A percentile compares a stretch with the other conserved stretches of the same genome.
phyloP scores from a whole-genome alignment of 2,329 filamentous ascomycete genomes.

The Colletotrichum sp. region DNA sequence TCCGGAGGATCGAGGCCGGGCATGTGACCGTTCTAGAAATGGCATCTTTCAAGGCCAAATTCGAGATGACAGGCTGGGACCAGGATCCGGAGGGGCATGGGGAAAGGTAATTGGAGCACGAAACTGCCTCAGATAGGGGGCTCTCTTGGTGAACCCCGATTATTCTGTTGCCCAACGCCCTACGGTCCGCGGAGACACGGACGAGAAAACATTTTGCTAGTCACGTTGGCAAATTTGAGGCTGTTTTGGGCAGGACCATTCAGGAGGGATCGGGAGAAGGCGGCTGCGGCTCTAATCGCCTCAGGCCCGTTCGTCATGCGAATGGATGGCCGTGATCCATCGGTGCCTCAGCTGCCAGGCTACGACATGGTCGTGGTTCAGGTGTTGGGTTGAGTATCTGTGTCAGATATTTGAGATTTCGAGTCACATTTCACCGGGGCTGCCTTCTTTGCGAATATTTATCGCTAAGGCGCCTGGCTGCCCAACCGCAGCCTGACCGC shows the following conservation, averaged over 20 bases:
- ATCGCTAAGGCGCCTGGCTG: not conserved
- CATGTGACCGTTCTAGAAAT: not conserved
- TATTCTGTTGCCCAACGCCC: not conserved
- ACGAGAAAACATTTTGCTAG: not conserved
- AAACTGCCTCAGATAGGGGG: not conserved
- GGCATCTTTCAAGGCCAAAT: not conserved
- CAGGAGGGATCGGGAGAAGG: slow-evolving; percentile 5
- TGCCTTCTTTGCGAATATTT: not conserved
- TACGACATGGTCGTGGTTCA: not conserved
- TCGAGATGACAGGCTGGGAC: not conserved
- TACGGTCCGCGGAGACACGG: not conserved
- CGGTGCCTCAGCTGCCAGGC: not conserved
- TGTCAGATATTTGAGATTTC: not conserved
- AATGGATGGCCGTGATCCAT: not conserved
- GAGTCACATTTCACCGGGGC: not conserved
- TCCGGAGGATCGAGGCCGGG: not conserved
- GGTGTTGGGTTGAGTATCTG: not conserved
- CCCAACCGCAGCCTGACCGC: not conserved
- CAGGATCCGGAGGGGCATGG: not conserved
- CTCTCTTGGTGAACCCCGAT: not conserved
- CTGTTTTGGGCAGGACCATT: not conserved
- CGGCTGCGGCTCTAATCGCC: not conserved
- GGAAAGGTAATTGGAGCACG: not conserved
- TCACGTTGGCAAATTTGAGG: not conserved
- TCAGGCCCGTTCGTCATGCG: not conserved